Conservation (phyloP, 805 yeast species). For the Candida maltosa region DNA sequence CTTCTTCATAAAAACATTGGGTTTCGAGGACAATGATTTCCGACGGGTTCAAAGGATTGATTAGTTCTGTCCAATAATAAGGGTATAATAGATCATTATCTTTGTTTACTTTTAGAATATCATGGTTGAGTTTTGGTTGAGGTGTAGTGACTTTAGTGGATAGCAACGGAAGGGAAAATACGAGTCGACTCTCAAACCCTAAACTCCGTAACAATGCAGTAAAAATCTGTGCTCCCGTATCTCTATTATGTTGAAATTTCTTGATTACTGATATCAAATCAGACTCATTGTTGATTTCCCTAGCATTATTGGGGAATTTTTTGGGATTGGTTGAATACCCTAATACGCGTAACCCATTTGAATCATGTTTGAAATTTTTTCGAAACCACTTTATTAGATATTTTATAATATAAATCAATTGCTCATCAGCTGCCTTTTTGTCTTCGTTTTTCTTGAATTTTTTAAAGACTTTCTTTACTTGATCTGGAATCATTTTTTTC, state of each 20-base stretch:
- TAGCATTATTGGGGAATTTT: conserved; percentile 16
- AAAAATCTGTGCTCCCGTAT: conserved; percentile 30
- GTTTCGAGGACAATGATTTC: conserved; percentile 27
- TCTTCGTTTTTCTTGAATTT: conserved; percentile 10
- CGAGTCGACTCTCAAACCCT: conserved; percentile 28
- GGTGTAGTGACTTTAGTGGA: conserved; percentile 9
- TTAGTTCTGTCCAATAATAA: conserved; percentile 34
- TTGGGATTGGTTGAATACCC: conserved; percentile 25
- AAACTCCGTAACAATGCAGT: conserved; percentile 24
- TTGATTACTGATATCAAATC: conserved; percentile 15
- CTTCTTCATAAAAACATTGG: conserved; percentile 26
- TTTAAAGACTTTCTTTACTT: conserved; percentile 15
- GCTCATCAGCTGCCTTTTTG: conserved; percentile 10
- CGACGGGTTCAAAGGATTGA: conserved; percentile 23
- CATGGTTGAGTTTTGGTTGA: conserved; percentile 23
- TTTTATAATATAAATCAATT: conserved; percentile 25
- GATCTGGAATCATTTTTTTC: conserved; percentile 22
- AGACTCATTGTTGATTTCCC: conserved; percentile 7
- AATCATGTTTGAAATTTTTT: conserved; percentile 23
- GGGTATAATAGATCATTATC: conserved; percentile 33
- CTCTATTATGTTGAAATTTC: conserved; percentile 27
- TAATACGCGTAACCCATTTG: conserved; percentile 27
- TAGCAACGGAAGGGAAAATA: conserved; percentile 28
- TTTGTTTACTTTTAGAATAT: conserved; percentile 16
- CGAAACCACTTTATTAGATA: conserved; percentile 33